These are phyloP conservation scores for Fraxinus quadrangulata DNA, from an alignment of 257 asterid species.

Conservation along the genomic window DNA sequence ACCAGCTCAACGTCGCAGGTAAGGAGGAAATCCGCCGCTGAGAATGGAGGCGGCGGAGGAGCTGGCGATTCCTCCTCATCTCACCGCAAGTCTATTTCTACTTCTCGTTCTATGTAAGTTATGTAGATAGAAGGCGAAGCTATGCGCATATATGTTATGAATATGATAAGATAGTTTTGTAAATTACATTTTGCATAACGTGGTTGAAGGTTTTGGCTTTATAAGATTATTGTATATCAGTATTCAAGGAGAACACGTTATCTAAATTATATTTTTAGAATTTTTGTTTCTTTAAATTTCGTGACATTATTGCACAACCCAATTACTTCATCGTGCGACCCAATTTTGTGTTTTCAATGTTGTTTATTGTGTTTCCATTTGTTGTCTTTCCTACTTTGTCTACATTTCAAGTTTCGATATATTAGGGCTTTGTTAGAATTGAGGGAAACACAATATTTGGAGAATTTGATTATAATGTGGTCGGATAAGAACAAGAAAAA, in stretches of 20 bases:
- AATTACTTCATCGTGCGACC: background rate
- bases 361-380: background rate
- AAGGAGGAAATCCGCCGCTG: conserved; percentile 40
- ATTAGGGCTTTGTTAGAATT: background rate
- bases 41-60: conserved; percentile 33
- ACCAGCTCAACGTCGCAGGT: conserved; percentile 45
- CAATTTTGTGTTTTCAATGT: background rate
- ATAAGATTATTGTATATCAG: background rate
- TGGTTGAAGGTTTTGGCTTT: background rate
- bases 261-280: background rate
- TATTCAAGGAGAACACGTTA: background rate
- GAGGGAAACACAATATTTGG: background rate
- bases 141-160: background rate
- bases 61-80: conserved; percentile 34
- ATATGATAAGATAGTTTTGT: background rate
- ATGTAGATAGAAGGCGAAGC: background rate
- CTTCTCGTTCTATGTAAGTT: conserved; percentile 73
- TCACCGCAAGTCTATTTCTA: conserved; percentile 56
- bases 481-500: background rate
- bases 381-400: background rate
- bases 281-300: background rate
- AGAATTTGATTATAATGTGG: background rate
- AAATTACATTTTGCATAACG: background rate
- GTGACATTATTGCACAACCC: background rate
- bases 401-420: background rate